Base-by-base conservation (phyloP, 78 protist species). In the Speleostelium caveatum region DNA sequence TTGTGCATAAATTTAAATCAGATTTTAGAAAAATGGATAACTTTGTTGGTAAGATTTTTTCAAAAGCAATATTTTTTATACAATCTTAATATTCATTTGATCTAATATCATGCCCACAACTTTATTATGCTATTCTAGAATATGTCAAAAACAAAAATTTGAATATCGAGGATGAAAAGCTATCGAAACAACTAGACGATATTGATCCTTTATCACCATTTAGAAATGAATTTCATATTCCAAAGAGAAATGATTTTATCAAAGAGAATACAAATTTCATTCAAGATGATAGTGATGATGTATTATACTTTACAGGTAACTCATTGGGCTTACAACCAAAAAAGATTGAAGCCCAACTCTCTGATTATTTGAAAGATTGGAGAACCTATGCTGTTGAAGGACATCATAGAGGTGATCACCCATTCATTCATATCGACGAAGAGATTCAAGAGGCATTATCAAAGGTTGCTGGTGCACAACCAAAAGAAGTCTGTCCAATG, bases 241-340 rank as follows among this genome's bases (percentile, higher is more conserved):
- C 94, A 71, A 56, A 33, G 38, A 61, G 35, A 7, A 69, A 58
- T 33, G 78, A 67, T 60, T n/a, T 67, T 19, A n/a, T 32, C n/a
- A 28, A 19, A 21, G 77, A 71, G 24, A 26, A 45, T 10, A 45
- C 53, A 45, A 45, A 45, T 10, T 14, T 33, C 1, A 61, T 24
- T 53, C 22, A 26, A 12, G 65, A 51, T 8, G 42, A 80, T 12
- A 1, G 0, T 26, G 45, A 56, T 7, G 74, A 65, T 17, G 76
- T 88, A 42, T 58, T 94, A 7, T 97, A 97, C 74, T 39, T 97
- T 28, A 92, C 96, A 36, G 99, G 99, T 38, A 95, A 97, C 83
- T 86, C 95, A 19, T 86, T 97, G 21, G 99, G 99, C 16, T 72
- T 95, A 28, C 96, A 93, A 76, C 97, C 97, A 74, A 85, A 65